phyloP scores from a whole-genome alignment of 2,329 filamentous ascomycete genomes.

The Sporothrix brunneoviolacea region DNA sequence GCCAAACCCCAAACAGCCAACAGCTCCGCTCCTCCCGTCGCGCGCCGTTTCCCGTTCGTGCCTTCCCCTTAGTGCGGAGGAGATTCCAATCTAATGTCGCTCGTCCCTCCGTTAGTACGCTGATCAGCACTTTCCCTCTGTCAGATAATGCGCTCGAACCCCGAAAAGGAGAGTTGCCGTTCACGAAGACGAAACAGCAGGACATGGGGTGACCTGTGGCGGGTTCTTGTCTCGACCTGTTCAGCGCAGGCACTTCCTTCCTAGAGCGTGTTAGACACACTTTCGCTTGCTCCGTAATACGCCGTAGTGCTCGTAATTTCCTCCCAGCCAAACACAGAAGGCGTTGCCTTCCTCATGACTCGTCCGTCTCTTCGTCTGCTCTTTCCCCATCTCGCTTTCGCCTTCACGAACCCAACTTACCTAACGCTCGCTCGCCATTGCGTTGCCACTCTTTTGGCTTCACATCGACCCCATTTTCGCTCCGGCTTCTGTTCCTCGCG shows the following conservation, averaged over 20 bases:
- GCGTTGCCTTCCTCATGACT: not conserved
- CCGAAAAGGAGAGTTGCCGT: slow-evolving; percentile 1
- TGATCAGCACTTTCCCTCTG: not conserved
- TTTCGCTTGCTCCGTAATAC: not conserved
- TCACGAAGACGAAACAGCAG: not conserved
- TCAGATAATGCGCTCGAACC: not conserved
- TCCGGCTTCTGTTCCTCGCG: too few species aligned
- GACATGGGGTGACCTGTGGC: not conserved
- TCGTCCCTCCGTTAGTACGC: not conserved
- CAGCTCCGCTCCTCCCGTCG: slow-evolving; percentile 9
- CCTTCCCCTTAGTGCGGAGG: not conserved
- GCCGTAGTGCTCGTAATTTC: not conserved
- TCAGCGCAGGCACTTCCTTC: too few species aligned
- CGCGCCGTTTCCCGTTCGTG: slow-evolving; percentile 8
- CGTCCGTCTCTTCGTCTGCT: not conserved
- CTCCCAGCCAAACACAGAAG: not conserved
- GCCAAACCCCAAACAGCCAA: not conserved
- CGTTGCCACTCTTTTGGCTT: too few species aligned
- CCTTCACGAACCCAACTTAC: too few species aligned
- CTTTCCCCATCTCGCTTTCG: too few species aligned
- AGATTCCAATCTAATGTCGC: not conserved
- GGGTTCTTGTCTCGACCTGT: too few species aligned
- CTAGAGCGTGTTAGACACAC: too few species aligned
- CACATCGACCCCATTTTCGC: too few species aligned
- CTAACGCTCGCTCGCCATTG: too few species aligned